Evolutionary conservation across 257 asterid species (phyloP).

Genomic region (Linderniella brevidens): DNA sequence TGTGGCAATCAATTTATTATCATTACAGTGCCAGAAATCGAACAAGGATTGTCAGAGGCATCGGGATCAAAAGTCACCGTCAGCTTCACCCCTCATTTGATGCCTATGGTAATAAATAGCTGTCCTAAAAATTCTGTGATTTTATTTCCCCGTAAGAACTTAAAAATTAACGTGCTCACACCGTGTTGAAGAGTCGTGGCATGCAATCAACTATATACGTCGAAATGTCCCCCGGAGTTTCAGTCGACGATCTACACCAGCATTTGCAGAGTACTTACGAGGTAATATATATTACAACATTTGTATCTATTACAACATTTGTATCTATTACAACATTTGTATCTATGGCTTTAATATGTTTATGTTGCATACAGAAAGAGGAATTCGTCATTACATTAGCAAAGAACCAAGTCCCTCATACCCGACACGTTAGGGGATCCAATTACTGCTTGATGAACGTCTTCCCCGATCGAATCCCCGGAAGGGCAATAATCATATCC

Average conservation of each 20-base stretch:
- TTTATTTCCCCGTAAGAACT: neutral
- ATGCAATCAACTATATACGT: constrained; percentile 96
- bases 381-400: constrained; percentile 53
- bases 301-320: neutral
- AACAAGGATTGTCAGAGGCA: constrained; percentile 87
- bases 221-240: constrained; percentile 66
- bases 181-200: constrained; percentile 65
- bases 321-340: neutral
- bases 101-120: constrained; percentile 81
- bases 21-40: constrained; percentile 84
- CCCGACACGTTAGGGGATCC: constrained; percentile 82
- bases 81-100: constrained; percentile 93
- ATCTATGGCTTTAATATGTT: neutral
- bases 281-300: constrained; percentile 21
- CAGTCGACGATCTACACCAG: constrained; percentile 52
- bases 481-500: constrained; percentile 74
- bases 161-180: neutral
- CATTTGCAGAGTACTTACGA: constrained; percentile 42
- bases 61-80: constrained; percentile 67
- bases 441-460: constrained; percentile 81
- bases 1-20: too few species aligned
- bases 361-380: constrained; percentile 41
- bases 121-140: neutral
- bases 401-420: constrained; percentile 62
- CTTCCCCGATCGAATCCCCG: constrained; percentile 82